These are phyloP conservation scores for Phytophthora parvispora DNA, from an alignment of 352 stramenopile species.

Conservation along the genomic window DNA sequence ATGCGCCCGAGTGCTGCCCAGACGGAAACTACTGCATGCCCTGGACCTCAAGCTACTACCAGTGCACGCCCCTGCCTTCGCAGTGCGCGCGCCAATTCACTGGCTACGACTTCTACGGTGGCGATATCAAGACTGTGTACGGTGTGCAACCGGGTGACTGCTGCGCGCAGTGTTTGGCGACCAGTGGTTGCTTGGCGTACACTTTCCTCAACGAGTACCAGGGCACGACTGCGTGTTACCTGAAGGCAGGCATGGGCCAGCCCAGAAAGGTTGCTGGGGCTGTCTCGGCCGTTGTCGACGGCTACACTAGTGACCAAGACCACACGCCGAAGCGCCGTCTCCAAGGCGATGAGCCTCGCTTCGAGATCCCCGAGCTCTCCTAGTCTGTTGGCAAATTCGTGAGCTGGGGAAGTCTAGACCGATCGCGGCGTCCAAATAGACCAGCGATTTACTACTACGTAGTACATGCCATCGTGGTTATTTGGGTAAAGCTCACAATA, in stretches of 20 bases:
- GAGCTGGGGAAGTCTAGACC: no score
- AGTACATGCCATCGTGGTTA: not conserved
- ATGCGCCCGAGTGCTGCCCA: constrained; percentile 43
- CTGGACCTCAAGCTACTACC: constrained; percentile 45
- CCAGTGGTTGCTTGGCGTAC: constrained; percentile 55
- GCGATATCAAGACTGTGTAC: constrained; percentile 52
- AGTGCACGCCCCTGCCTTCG: constrained; percentile 42
- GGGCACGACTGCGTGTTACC: constrained; percentile 43
- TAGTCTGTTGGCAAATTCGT: not conserved
- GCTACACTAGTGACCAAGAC: constrained; percentile 29
- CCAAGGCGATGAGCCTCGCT: not conserved
- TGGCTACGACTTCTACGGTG: constrained; percentile 60
- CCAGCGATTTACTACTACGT: not conserved
- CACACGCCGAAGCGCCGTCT: constrained; percentile 15
- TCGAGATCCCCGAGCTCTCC: not conserved
- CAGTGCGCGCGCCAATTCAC: constrained; percentile 50
- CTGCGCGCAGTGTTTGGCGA: constrained; percentile 53
- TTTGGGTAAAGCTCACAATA: not conserved
- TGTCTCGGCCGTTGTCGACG: constrained; percentile 50
- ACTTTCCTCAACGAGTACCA: constrained; percentile 54
- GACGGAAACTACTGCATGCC: constrained; percentile 51
- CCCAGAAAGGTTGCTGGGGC: constrained; percentile 32
- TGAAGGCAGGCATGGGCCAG: constrained; percentile 45
- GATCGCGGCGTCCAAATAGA: no score
- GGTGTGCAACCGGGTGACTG: constrained; percentile 42